phyloP scores from a whole-genome alignment of 139 green algal species.

The Chlorella sp. region DNA sequence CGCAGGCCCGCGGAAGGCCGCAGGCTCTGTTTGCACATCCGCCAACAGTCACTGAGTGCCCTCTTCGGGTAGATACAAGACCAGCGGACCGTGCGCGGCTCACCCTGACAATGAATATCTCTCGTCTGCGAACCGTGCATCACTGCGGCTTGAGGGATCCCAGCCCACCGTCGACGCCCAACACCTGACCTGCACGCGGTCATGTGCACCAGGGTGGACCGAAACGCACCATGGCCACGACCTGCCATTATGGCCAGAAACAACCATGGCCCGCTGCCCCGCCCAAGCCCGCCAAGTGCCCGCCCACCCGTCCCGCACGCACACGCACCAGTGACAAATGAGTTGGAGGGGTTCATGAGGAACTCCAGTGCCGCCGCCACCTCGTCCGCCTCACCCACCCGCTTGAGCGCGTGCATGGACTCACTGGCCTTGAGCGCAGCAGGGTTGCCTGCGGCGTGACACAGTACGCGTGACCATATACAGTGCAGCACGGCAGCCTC shows the following conservation, averaged over 20 bases:
- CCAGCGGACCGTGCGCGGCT: too few relatives aligned
- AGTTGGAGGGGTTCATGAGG: slow-evolving; percentile 58
- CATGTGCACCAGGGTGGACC: slow-evolving; percentile 1
- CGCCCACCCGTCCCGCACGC: not conserved
- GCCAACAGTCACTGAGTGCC: too few relatives aligned
- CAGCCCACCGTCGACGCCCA: slow-evolving; percentile 61
- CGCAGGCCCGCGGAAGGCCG: too few relatives aligned
- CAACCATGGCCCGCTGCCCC: not conserved
- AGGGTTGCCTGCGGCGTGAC: slow-evolving; percentile 38
- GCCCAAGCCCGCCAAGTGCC: not conserved
- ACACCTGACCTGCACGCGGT: slow-evolving; percentile 32
- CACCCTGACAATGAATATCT: too few relatives aligned
- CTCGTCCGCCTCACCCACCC: slow-evolving; percentile 69
- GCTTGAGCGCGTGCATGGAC: slow-evolving; percentile 63
- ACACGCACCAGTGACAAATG: slow-evolving; percentile 53
- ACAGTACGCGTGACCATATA: too few relatives aligned
- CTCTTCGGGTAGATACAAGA: too few relatives aligned
- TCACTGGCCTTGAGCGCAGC: slow-evolving; percentile 41
- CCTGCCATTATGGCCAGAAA: not conserved
- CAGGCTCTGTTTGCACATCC: too few relatives aligned
- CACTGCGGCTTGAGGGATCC: slow-evolving; percentile 42
- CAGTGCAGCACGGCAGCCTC: too few relatives aligned
- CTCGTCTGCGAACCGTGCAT: too few relatives aligned
- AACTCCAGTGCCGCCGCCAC: slow-evolving; percentile 51
- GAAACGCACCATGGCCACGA: not conserved